Base-by-base conservation (phyloP, 1,139 yeast species). In the Candida buenavistaensis region DNA sequence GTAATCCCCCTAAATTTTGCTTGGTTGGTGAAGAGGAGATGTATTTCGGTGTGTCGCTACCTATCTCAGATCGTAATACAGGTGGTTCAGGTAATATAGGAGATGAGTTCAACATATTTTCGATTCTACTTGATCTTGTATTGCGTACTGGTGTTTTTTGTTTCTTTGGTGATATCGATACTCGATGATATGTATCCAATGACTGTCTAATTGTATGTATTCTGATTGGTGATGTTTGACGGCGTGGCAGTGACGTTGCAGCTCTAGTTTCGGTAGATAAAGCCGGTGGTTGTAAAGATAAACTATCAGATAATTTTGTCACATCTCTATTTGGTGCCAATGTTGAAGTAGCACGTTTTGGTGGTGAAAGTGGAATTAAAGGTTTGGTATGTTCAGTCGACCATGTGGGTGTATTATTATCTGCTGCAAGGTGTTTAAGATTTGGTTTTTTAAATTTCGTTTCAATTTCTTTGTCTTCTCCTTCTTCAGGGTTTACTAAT, bases 81-180 rank as follows among this genome's bases (percentile, higher is more conserved):
- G 75, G 75, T 3, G 75, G 72, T 38, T 68, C 69, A 0, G 77
- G 77, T 20, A 72, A 62, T 8, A 76, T 71, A 1, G 80, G 80
- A 2, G 79, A 74, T 0, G 79, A 73, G 39, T 72, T 69, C 32
- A 68, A 53, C 29, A 66, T 60, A 32, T 63, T 61, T 36, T 68
- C 68, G 12, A 72, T 67, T 46, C 68, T 52, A 16, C 74, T 62
- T 6, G 75, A 65, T 33, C 76, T 52, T 32, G 63, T 50, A 47
- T 45, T 33, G 38, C 43, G 42, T 36, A 37, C 42, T 40, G 39
- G 50, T 43, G 45, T 36, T 23, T 30, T 23, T 53, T 34, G 47
- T 52, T 40, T 37, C 37, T 54, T 64, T 17, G 66, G 74, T 36
- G 61, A 69, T 26, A 61, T 61, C 37, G 59, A 62, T 16, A 62